Conservation (phyloP, 345 rosid genomes). For the Kandelia obovata region DNA sequence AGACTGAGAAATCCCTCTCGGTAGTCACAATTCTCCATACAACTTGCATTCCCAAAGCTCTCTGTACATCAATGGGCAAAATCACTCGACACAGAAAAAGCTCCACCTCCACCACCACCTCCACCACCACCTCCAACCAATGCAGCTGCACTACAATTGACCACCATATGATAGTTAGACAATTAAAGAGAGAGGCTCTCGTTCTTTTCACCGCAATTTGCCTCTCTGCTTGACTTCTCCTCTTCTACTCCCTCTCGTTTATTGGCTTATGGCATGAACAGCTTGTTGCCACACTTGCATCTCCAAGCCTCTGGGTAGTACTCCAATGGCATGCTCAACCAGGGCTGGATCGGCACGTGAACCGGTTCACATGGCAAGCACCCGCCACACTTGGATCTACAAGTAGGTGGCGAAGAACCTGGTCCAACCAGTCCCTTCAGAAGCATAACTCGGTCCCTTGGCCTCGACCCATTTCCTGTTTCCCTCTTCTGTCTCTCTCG, state of each 20-base stretch:
- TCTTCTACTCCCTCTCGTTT: not conserved
- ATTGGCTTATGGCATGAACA: constrained; percentile 63
- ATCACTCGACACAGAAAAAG: constrained; percentile 15
- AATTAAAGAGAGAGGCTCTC: not conserved
- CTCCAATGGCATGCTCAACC: constrained; percentile 62
- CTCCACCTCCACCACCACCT: constrained; percentile 18
- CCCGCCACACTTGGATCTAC: constrained; percentile 79
- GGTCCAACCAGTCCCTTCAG: constrained; percentile 53
- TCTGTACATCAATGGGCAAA: constrained; percentile 19
- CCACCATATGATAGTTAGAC: constrained; percentile 1
- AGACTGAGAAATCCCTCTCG: constrained; percentile 22
- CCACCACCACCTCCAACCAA: constrained; percentile 12
- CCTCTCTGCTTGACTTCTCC: not conserved
- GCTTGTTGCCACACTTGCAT: constrained; percentile 81
- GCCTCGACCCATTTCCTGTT: constrained; percentile 25
- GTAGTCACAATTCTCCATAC: constrained; percentile 22
- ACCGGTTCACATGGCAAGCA: constrained; percentile 83
- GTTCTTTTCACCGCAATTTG: not conserved
- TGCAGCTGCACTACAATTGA: not conserved
- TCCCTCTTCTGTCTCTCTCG: constrained; percentile 32
- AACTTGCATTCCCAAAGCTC: constrained; percentile 43
- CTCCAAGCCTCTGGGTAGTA: constrained; percentile 99
- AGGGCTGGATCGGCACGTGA: constrained; percentile 85
- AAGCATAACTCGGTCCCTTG: constrained; percentile 19
- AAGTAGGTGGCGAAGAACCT: constrained; percentile 79